Evolutionary conservation across 371 early-diverging fungal genomes (phyloP), one percentile per base, ranked within the genome.

Genomic region (Nematocida ironsii): DNA sequence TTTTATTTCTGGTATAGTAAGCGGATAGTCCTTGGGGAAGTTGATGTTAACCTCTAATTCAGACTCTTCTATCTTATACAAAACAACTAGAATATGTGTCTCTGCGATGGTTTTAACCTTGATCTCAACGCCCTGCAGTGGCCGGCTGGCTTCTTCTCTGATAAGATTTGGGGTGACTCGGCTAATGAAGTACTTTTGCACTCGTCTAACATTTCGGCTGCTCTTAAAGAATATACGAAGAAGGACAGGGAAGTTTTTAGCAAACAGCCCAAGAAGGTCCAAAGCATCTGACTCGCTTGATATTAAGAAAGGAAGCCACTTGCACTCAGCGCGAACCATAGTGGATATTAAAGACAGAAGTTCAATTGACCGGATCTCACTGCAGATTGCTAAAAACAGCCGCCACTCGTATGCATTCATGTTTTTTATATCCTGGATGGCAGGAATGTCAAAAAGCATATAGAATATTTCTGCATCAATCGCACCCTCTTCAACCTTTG

Each of bases 11-110:
- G 80, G 80, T 23, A 27, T 48, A 13, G 33, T 60, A 1, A 78
- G 71, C 5, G 80, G 80, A 67, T 78, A 78, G 69, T 78, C 71
- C 70, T 57, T 47, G 16, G 80, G 80, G 72, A 78, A 78, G 69
- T 54, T 25, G 40, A 62, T 62, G 80, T 78, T 78, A n/a, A 70
- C 80, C 62, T 78, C 80, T 11, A 78, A 54, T n/a, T 40, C 56
- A 11, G 80, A 78, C 47, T 78, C 80, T 60, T 78, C 80, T 42
- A 78, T 78, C 55, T 60, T 57, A 70, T 78, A 78, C 13, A 55
- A 5, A 11, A 67, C 80, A 56, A 78, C 62, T 13, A 78, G 5
- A 23, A 78, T 70, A 54, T 78, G 71, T 5, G 60, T 60, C 47
- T 70, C 62, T 45, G 58, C 80, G 2, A 78, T 58, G 5, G 70